Conservation (phyloP, 2,329 filamentous ascomycete species). For the Trichoderma harzianum region DNA sequence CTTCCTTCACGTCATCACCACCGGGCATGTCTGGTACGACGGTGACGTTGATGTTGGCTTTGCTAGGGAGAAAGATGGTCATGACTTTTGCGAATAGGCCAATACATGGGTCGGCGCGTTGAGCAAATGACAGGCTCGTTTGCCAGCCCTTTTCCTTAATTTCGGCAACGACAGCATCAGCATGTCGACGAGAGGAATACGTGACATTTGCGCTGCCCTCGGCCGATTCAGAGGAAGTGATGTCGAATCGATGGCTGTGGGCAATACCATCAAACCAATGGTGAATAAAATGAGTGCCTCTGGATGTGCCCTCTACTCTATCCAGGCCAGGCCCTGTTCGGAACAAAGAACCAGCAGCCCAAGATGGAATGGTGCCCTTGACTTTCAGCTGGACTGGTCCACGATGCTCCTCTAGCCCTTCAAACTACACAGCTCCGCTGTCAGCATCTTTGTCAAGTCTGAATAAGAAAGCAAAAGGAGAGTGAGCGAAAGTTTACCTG, state of each 20-base stretch:
- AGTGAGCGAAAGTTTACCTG: constrained; percentile 33
- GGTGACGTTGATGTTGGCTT: constrained; percentile 60
- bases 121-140: constrained; percentile 62
- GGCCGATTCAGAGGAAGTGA: constrained; percentile 43
- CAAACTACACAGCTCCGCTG: constrained; percentile 49
- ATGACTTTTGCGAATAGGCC: constrained; percentile 70
- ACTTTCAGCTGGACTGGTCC: constrained; percentile 62
- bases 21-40: constrained; percentile 60
- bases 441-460: neutral
- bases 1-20: constrained; percentile 33
- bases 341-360: constrained; percentile 69
- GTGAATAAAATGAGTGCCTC: constrained; percentile 57
- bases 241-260: constrained; percentile 69
- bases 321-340: constrained; percentile 70
- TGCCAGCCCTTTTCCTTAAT: constrained; percentile 59
- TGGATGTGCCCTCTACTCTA: constrained; percentile 55
- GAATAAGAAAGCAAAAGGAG: neutral
- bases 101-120: constrained; percentile 70
- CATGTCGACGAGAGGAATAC: constrained; percentile 70
- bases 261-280: constrained; percentile 84
- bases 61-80: constrained; percentile 49
- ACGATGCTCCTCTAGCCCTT: constrained; percentile 62
- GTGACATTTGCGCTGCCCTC: constrained; percentile 43
- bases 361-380: constrained; percentile 64
- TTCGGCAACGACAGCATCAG: constrained; percentile 58